Evolutionary conservation across 768 basidiomycete species (phyloP).

Genomic region (Auricularia sp.): DNA sequence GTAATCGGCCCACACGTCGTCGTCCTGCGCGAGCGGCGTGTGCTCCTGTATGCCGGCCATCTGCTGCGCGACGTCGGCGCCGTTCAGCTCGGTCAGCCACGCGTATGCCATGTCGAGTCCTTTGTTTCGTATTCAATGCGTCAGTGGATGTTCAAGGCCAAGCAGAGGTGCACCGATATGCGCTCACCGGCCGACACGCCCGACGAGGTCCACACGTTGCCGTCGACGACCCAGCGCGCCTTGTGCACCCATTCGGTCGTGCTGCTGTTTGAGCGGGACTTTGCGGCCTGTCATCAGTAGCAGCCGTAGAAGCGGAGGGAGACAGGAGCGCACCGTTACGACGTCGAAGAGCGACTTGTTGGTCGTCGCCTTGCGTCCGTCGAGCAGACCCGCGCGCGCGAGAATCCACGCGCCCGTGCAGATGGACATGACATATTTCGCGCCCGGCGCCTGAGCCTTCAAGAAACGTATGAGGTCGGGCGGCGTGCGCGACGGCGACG

Average conservation of each 20-base stretch:
- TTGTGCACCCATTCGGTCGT: background rate
- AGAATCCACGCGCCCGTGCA: constrained; percentile 30
- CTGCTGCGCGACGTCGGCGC: background rate
- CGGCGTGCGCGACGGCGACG: constrained; percentile 1
- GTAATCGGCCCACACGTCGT: constrained; percentile 15
- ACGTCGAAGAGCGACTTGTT: constrained; percentile 28
- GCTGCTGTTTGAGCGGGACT: too few species aligned
- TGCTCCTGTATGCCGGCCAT: too few species aligned
- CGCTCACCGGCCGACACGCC: background rate
- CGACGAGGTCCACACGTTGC: background rate
- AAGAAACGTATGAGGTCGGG: constrained; percentile 21
- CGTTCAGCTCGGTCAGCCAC: background rate
- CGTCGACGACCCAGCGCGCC: background rate
- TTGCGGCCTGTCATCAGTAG: too few species aligned
- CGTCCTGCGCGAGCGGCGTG: constrained; percentile 7
- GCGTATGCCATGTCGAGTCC: background rate
- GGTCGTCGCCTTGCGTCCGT: constrained; percentile 33
- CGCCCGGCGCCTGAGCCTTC: constrained; percentile 23
- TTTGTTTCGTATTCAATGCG: background rate
- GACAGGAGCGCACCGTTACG: constrained; percentile 6
- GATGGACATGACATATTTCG: constrained; percentile 33
- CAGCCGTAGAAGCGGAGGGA: too few species aligned
- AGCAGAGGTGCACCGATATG: too few species aligned
- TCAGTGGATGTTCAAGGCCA: background rate
- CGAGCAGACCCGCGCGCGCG: constrained; percentile 32